Percentiles rank a stretch among this genome's conserved stretches.
Evolutionary conservation across 345 rosid species (phyloP).

Genomic region (Alliaria petiolata): DNA sequence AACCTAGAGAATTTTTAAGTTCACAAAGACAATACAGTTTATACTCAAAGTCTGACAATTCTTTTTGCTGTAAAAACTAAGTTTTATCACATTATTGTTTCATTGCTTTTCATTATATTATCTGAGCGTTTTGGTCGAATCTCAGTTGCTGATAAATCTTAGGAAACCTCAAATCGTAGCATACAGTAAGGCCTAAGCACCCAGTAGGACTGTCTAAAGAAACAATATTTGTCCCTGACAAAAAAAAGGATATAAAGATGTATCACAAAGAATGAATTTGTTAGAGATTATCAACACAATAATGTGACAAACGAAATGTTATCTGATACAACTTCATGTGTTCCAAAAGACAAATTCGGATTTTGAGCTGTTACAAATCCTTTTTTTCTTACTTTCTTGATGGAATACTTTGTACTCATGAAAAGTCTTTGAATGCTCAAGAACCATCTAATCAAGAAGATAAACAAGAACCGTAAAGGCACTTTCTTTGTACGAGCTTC

Average conservation of each 20-base stretch:
- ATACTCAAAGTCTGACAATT: no score
- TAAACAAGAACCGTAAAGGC: conserved; percentile 58
- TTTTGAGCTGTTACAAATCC: no score
- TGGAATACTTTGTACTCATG: neutral
- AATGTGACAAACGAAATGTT: neutral
- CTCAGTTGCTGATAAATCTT: conserved; percentile 86
- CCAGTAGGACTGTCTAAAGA: conserved; percentile 79
- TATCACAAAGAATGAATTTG: neutral
- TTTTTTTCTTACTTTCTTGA: no score
- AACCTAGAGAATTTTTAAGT: conserved; percentile 41
- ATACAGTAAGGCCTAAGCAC: conserved; percentile 78
- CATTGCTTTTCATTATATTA: conserved; percentile 20
- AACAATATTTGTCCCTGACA: conserved; percentile 65
- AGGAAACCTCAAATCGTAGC: conserved; percentile 92
- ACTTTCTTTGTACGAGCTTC: conserved; percentile 79
- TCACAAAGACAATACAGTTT: no score
- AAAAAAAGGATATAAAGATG: neutral
- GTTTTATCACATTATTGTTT: neutral
- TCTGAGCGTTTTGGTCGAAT: conserved; percentile 77
- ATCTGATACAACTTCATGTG: neutral
- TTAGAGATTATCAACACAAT: neutral
- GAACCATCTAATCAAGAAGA: neutral
- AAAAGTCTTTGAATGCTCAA: neutral
- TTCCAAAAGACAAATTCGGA: no score
- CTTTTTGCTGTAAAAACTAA: neutral